These are phyloP conservation scores for Fusarium sp. DNA, from an alignment of 2,329 filamentous ascomycete species.

Conservation along the genomic window DNA sequence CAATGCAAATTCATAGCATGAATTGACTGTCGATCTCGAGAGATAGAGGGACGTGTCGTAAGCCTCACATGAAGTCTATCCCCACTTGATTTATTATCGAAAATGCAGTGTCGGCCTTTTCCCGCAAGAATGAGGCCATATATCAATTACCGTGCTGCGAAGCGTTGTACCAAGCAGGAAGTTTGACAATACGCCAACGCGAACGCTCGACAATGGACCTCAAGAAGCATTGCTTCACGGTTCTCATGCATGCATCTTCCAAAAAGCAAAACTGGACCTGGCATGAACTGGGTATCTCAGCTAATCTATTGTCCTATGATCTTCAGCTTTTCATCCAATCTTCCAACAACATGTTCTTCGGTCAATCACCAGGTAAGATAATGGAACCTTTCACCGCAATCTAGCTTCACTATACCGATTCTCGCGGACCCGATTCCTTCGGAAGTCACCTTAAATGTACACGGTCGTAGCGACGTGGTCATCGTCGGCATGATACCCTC, in stretches of 20 bases:
- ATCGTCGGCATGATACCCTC: not conserved
- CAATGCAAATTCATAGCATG: not conserved
- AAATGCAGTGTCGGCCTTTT: not conserved
- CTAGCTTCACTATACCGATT: not conserved
- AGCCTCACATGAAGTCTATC: too few relatives aligned
- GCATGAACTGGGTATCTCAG: not conserved
- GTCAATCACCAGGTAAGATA: not conserved
- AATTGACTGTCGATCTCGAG: not conserved
- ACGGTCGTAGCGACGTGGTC: not conserved
- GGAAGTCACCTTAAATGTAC: not conserved
- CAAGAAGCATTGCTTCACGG: not conserved
- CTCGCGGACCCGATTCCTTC: accelerated
- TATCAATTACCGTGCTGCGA: not conserved
- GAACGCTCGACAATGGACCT: not conserved
- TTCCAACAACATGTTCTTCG: accelerated
- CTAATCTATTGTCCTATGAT: not conserved
- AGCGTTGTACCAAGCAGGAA: not conserved
- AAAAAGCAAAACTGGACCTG: not conserved
- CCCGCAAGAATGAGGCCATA: not conserved
- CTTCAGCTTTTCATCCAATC: too few relatives aligned
- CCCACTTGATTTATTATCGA: not conserved
- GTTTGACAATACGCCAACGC: not conserved
- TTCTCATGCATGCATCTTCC: not conserved
- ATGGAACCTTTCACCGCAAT: too few relatives aligned
- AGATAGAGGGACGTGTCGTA: not conserved